Percentiles rank a stretch among this genome's conserved stretches.
Evolutionary conservation across 768 basidiomycete genomes (phyloP).

Genomic region (Termitomyces sp.): DNA sequence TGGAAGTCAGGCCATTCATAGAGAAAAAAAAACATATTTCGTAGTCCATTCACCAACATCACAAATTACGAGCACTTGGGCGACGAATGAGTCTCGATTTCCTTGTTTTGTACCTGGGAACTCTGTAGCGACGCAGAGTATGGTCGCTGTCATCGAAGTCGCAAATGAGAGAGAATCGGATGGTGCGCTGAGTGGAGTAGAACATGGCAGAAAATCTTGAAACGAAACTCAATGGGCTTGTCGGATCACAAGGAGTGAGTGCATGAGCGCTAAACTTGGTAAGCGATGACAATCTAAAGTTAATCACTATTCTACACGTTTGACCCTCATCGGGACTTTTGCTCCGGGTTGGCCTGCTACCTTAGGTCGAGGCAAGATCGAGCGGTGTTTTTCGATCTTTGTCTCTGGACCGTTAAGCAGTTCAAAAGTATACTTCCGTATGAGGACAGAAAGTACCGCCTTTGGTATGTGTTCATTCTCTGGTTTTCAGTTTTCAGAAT

Average conservation of each 20-base stretch:
- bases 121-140: not conserved
- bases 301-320: conserved; percentile 22
- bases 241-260: conserved; percentile 18
- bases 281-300: not conserved
- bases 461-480: conserved; percentile 16
- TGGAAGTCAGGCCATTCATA: too few species aligned
- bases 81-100: too few species aligned
- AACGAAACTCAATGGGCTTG: conserved; percentile 11
- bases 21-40: too few species aligned
- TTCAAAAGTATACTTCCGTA: conserved; percentile 42
- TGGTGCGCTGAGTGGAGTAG: not conserved
- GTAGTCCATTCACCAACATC: too few species aligned
- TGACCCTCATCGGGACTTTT: conserved; percentile 34
- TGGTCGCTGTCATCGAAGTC: not conserved
- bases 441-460: conserved; percentile 43
- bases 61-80: too few species aligned
- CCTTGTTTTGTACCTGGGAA: too few species aligned
- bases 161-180: not conserved
- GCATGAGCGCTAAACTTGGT: conserved; percentile 1
- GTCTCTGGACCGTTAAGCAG: conserved; percentile 39
- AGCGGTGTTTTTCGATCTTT: conserved; percentile 33
- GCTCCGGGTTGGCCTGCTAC: conserved; percentile 32
- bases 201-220: conserved; percentile 1
- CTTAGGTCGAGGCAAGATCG: conserved; percentile 39
- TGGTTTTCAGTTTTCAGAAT: not conserved